A percentile compares a stretch with the other conserved stretches of the same genome.
Conservation (phyloP, 768 basidiomycete species). For the Pisolithus marmoratus region DNA sequence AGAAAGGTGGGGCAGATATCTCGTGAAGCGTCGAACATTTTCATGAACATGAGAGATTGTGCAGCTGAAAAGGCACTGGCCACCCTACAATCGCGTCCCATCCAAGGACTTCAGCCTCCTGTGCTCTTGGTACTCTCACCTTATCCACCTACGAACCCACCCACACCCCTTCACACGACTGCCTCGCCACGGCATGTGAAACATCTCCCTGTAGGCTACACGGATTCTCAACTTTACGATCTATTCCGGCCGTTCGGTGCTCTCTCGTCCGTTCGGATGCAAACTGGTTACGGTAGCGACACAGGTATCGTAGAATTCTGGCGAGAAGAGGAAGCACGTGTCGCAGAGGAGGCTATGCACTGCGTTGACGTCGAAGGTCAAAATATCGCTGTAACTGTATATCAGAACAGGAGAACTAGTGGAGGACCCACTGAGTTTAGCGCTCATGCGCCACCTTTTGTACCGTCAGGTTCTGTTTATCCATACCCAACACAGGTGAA, state of each 20-base stretch:
- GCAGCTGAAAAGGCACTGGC: slow-evolving; percentile 87
- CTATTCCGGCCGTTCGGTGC: slow-evolving; percentile 82
- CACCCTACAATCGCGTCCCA: slow-evolving; percentile 69
- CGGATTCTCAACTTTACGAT: slow-evolving; percentile 75
- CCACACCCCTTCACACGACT: slow-evolving; percentile 66
- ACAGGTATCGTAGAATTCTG: slow-evolving; percentile 81
- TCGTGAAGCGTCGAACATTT: slow-evolving; percentile 4
- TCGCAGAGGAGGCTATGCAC: slow-evolving; percentile 78
- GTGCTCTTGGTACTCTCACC: slow-evolving; percentile 70
- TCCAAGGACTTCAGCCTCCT: slow-evolving; percentile 55
- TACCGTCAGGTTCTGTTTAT: slow-evolving; percentile 63
- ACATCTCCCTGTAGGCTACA: slow-evolving; percentile 65
- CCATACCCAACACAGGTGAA: slow-evolving; percentile 57
- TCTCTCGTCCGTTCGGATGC: slow-evolving; percentile 69
- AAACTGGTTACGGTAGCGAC: slow-evolving; percentile 71
- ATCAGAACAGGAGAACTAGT: slow-evolving; percentile 57
- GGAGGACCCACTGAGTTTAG: slow-evolving; percentile 62
- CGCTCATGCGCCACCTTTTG: slow-evolving; percentile 67
- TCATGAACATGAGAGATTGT: slow-evolving; percentile 4
- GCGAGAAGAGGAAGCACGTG: slow-evolving; percentile 78
- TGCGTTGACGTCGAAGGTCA: slow-evolving; percentile 79
- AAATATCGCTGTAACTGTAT: slow-evolving; percentile 79
- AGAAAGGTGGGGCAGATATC: slow-evolving; percentile 56
- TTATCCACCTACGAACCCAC: slow-evolving; percentile 74
- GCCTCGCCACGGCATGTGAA: slow-evolving; percentile 80